Conservation (phyloP, 495 filamentous ascomycete genomes). For the Talaromyces borbonicus region DNA sequence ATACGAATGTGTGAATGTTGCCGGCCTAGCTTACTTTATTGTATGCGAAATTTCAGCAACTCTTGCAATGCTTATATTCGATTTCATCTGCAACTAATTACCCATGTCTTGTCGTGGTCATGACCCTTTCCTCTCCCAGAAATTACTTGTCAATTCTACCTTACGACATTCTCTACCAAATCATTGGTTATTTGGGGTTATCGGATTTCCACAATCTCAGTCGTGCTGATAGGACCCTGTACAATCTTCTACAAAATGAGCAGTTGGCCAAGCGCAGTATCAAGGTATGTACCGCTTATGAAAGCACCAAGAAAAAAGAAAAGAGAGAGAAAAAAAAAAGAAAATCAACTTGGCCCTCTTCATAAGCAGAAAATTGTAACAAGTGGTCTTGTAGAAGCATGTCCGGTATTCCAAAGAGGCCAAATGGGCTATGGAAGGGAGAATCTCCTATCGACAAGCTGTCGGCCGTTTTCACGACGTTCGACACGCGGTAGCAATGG, state of each 20-base stretch:
- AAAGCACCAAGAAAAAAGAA: too few relatives aligned
- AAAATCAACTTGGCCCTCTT: background rate
- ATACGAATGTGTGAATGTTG: too few relatives aligned
- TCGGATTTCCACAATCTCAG: slow-evolving; percentile 33
- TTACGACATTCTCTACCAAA: slow-evolving; percentile 54
- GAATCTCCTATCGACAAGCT: slow-evolving; percentile 42
- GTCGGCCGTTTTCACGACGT: slow-evolving; percentile 51
- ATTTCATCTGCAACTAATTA: too few relatives aligned
- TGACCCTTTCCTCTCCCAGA: slow-evolving; percentile 11
- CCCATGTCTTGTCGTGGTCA: slow-evolving; percentile 13
- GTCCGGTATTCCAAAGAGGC: slow-evolving; percentile 50
- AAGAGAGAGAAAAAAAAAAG: too few relatives aligned
- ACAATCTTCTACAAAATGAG: slow-evolving; percentile 45
- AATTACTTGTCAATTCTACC: slow-evolving; percentile 37
- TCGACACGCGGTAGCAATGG: slow-evolving; percentile 50
- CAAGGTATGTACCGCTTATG: slow-evolving; percentile 37
- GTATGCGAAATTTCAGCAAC: background rate
- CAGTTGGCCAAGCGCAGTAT: slow-evolving; percentile 50
- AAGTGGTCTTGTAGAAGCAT: slow-evolving; percentile 36
- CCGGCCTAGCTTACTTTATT: too few relatives aligned
- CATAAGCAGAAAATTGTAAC: slow-evolving; percentile 3
- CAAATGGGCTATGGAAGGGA: slow-evolving; percentile 32
- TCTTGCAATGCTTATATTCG: background rate
- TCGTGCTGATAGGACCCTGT: slow-evolving; percentile 42
- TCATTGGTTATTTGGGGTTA: slow-evolving; percentile 37